Percentiles rank a stretch among this genome's conserved stretches.
phyloP scores from a whole-genome alignment of 495 filamentous ascomycete species.

The Aspergillus conjunctus region DNA sequence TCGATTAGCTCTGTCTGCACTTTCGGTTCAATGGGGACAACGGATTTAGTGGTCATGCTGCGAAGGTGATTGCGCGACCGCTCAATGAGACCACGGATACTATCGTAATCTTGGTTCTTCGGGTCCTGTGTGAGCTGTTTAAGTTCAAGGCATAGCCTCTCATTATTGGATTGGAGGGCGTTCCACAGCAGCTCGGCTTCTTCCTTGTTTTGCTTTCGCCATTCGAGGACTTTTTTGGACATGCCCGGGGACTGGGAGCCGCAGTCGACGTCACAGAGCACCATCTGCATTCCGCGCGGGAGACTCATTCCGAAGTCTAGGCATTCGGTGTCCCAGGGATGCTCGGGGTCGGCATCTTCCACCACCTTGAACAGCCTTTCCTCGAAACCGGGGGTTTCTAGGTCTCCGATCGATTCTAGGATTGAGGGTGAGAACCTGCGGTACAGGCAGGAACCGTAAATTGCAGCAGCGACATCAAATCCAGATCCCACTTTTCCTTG shows the following conservation, averaged over 20 bases:
- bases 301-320: conserved; percentile 63
- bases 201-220: conserved; percentile 69
- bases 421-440: conserved; percentile 83
- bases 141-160: conserved; percentile 66
- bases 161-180: conserved; percentile 72
- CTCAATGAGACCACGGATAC: conserved; percentile 46
- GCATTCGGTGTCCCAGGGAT: conserved; percentile 78
- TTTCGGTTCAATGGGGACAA: conserved; percentile 87
- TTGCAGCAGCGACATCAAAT: conserved; percentile 93
- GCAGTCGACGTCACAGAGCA: conserved; percentile 96
- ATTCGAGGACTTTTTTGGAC: conserved; percentile 87
- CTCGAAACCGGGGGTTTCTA: conserved; percentile 65
- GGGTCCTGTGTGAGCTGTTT: conserved; percentile 41
- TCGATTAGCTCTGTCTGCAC: conserved; percentile 85
- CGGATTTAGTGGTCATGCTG: conserved; percentile 70
- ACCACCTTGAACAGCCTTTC: conserved; percentile 64
- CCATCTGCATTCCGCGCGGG: conserved; percentile 67
- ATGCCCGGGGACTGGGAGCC: conserved; percentile 91
- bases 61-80: conserved; percentile 64
- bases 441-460: conserved; percentile 89
- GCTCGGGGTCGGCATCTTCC: conserved; percentile 51
- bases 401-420: conserved; percentile 64
- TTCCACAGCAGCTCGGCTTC: conserved; percentile 72
- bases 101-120: conserved; percentile 36
- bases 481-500: conserved; percentile 96